Percentiles rank a stretch among this genome's conserved stretches.
Evolutionary conservation across 306 rosid species (phyloP).

Genomic region (Arachis stenosperma): DNA sequence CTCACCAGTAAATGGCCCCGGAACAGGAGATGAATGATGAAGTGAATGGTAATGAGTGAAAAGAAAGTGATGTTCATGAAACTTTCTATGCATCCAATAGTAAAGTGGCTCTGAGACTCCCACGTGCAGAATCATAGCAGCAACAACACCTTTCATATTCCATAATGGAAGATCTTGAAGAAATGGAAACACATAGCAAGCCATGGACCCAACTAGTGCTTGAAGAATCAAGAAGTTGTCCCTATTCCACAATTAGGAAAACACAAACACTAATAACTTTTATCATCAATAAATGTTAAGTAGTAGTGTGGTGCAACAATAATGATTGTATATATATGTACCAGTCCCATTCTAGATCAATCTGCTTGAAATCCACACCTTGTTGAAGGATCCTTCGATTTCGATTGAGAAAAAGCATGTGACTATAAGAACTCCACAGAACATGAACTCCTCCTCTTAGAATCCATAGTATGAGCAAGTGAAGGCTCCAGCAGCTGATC

Average conservation of each 20-base stretch:
- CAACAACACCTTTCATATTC: constrained; percentile 66
- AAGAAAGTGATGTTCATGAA: constrained; percentile 55
- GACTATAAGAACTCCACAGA: constrained; percentile 43
- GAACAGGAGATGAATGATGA: constrained; percentile 84
- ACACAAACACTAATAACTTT: neutral
- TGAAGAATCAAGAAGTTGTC: constrained; percentile 91
- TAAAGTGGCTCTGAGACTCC: constrained; percentile 86
- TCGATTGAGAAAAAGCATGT: constrained; percentile 51
- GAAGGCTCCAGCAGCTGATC: constrained; percentile 72
- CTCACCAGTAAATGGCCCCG: constrained; percentile 69
- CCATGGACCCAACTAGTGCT: constrained; percentile 53
- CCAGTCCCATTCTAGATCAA: constrained; percentile 93
- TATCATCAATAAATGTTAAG: neutral
- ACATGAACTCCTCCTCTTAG: constrained; percentile 41
- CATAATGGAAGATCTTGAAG: constrained; percentile 68
- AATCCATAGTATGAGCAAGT: constrained; percentile 49
- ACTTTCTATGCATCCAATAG: constrained; percentile 68
- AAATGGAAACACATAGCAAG: constrained; percentile 53
- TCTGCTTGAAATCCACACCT: constrained; percentile 59
- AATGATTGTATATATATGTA: constrained; percentile 13
- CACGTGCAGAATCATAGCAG: constrained; percentile 64
- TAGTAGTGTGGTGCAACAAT: no score
- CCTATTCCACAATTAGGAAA: constrained; percentile 44
- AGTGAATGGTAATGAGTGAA: constrained; percentile 72
- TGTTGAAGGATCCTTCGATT: constrained; percentile 46